These are phyloP conservation scores for Castanea crenata DNA, from an alignment of 306 rosid species.

Conservation along the genomic window DNA sequence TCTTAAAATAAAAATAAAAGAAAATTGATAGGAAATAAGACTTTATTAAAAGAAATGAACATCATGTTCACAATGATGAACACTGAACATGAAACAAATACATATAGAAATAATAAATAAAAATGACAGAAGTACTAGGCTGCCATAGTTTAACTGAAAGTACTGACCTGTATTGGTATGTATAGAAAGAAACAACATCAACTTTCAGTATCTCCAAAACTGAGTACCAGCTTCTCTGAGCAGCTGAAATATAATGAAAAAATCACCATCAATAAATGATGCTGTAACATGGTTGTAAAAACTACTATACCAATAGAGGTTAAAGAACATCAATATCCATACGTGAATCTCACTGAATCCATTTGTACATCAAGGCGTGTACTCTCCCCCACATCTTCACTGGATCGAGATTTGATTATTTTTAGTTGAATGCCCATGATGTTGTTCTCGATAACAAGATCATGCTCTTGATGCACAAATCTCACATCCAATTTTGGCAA, in stretches of 20 bases:
- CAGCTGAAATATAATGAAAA: slow-evolving; percentile 56
- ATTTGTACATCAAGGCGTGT: slow-evolving; percentile 85
- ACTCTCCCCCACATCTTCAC: slow-evolving; percentile 86
- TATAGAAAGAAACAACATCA: slow-evolving; percentile 69
- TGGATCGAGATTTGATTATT: slow-evolving; percentile 67
- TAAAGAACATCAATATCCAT: slow-evolving; percentile 37
- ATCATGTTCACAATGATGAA: no score
- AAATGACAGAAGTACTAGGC: slow-evolving; percentile 8
- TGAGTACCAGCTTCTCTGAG: slow-evolving; percentile 78
- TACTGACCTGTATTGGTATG: slow-evolving; percentile 74
- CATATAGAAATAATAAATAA: no score
- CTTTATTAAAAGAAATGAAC: no score
- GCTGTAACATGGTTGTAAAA: slow-evolving; percentile 16
- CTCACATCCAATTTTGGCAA: slow-evolving; percentile 85
- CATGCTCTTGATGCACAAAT: slow-evolving; percentile 69
- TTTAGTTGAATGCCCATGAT: slow-evolving; percentile 88
- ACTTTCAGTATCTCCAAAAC: slow-evolving; percentile 91
- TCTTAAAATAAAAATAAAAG: no score
- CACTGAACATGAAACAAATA: no score
- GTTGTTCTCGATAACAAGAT: slow-evolving; percentile 71
- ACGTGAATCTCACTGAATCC: slow-evolving; percentile 97
- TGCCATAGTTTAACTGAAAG: slow-evolving; percentile 22
- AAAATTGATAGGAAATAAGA: no score
- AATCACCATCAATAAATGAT: slow-evolving; percentile 38
- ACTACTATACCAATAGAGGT: slow-evolving; percentile 20